Percentiles rank a stretch among this genome's conserved stretches.
Evolutionary conservation across 805 yeast species (phyloP).

Genomic region (Pichia ethanolica): DNA sequence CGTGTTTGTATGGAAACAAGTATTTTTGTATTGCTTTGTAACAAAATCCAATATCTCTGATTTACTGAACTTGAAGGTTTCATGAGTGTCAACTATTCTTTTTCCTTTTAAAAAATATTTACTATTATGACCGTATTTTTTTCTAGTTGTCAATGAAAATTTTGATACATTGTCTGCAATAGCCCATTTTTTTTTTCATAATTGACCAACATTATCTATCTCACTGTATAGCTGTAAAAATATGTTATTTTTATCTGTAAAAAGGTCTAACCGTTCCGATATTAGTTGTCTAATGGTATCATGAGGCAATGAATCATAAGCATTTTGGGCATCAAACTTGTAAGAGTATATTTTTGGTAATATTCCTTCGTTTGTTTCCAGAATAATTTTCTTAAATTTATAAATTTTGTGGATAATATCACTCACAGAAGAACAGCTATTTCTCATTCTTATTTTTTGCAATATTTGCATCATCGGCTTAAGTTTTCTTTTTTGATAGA

Average conservation of each 20-base stretch:
- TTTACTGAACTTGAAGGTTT: slow-evolving; percentile 27
- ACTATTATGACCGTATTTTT: slow-evolving; percentile 14
- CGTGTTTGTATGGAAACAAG: slow-evolving; percentile 34
- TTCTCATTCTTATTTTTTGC: slow-evolving; percentile 7
- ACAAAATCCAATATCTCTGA: slow-evolving; percentile 40
- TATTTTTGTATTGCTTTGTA: slow-evolving; percentile 44
- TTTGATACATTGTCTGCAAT: not conserved
- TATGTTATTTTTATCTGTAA: slow-evolving; percentile 10
- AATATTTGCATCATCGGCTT: slow-evolving; percentile 37
- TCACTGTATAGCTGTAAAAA: slow-evolving; percentile 9
- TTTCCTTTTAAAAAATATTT: not conserved
- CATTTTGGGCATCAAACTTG: slow-evolving; percentile 69
- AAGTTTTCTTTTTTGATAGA: slow-evolving; percentile 31
- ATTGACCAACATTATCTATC: not conserved
- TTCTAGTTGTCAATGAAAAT: not conserved
- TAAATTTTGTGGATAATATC: slow-evolving; percentile 38
- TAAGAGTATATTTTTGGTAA: slow-evolving; percentile 41
- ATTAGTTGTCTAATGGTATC: slow-evolving; percentile 20
- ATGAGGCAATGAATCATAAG: slow-evolving; percentile 68
- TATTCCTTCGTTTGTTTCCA: slow-evolving; percentile 7
- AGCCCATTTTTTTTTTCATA: not conserved
- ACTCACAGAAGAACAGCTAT: slow-evolving; percentile 28
- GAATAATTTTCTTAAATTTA: slow-evolving; percentile 29
- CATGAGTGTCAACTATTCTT: slow-evolving; percentile 10
- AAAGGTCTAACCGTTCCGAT: slow-evolving; percentile 14